A percentile compares a stretch with the other conserved stretches of the same genome.
These are phyloP conservation scores for Lipomyces orientalis DNA, from an alignment of 805 yeast genomes.

Conservation along the genomic window DNA sequence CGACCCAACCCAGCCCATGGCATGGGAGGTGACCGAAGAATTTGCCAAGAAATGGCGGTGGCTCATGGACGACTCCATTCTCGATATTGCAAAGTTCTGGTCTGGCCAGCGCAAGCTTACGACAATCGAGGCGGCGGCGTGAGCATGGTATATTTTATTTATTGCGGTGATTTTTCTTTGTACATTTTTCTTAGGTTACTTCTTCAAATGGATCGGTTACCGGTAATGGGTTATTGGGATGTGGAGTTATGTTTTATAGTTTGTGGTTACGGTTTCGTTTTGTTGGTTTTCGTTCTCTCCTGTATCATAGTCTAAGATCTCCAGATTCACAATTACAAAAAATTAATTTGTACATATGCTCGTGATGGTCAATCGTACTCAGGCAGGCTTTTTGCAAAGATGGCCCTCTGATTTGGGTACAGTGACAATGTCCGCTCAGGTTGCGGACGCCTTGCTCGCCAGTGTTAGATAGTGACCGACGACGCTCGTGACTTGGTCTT, in stretches of 20 bases:
- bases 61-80: slow-evolving; percentile 25
- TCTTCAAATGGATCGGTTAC: background rate
- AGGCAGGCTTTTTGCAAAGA: no score
- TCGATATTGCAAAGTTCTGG: slow-evolving; percentile 30
- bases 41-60: slow-evolving; percentile 32
- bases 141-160: background rate
- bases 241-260: background rate
- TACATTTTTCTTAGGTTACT: background rate
- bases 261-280: background rate
- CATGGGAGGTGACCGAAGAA: slow-evolving; percentile 27
- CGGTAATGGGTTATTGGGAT: background rate
- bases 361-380: no score
- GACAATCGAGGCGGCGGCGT: background rate
- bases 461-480: no score
- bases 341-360: no score
- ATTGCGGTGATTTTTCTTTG: background rate
- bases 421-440: no score
- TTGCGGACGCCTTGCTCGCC: no score
- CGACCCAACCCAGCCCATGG: slow-evolving; percentile 27
- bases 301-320: slow-evolving; percentile 1
- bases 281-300: background rate
- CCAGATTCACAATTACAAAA: background rate
- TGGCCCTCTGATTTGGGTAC: no score
- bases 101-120: slow-evolving; percentile 24
- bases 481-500: no score